Percentiles rank a stretch among this genome's conserved stretches.
phyloP scores from a whole-genome alignment of 768 basidiomycete species.

The Rhodotorula toruloides region DNA sequence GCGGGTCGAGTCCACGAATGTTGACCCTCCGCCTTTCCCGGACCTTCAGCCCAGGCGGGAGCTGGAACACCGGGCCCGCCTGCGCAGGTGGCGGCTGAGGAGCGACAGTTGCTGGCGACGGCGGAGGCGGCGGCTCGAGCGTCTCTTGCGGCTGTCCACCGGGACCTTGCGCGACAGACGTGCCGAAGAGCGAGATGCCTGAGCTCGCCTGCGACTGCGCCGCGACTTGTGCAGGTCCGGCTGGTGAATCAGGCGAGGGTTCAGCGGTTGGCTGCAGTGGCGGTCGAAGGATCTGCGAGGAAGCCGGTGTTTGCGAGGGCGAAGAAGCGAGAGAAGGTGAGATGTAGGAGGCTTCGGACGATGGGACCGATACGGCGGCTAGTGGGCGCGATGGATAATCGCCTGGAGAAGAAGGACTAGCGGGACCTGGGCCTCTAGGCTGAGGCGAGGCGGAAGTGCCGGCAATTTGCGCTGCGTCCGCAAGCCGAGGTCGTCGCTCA shows the following conservation, averaged over 20 bases:
- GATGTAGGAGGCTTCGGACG: background rate
- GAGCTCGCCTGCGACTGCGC: too few species aligned
- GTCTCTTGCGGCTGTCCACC: too few species aligned
- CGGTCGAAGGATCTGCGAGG: background rate
- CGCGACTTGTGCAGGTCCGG: background rate
- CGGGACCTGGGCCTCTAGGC: background rate
- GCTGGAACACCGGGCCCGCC: slow-evolving; percentile 20
- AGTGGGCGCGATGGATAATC: background rate
- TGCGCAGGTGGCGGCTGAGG: too few species aligned
- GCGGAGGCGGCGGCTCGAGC: background rate
- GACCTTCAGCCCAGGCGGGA: slow-evolving; percentile 12
- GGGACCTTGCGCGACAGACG: background rate
- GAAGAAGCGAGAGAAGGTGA: background rate
- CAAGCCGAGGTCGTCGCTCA: background rate
- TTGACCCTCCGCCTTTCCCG: slow-evolving; percentile 36
- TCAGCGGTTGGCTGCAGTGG: background rate
- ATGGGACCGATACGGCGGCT: background rate
- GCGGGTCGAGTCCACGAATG: slow-evolving; percentile 9
- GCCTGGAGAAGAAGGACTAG: background rate
- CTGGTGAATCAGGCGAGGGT: slow-evolving; percentile 2
- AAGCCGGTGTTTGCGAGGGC: background rate
- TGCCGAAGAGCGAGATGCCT: background rate
- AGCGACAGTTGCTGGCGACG: background rate
- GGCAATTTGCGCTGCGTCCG: too few species aligned
- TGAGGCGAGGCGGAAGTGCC: background rate